Evolutionary conservation across 192 early-diverging fungal species (phyloP), one percentile per base, ranked within the genome.

Genomic region (Linnemannia zychae): DNA sequence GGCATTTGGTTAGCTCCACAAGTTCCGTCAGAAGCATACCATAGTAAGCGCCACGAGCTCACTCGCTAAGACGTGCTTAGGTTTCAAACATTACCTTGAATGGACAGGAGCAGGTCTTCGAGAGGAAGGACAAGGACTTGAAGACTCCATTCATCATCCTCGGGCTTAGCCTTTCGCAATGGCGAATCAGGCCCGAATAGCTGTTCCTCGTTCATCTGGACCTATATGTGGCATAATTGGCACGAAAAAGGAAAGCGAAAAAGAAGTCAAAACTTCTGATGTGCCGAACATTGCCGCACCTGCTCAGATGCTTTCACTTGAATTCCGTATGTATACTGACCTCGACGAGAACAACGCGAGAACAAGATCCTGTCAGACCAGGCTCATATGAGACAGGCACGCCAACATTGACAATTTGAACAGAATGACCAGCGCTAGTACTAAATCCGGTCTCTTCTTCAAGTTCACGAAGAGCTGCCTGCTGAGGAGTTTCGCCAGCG

Each of bases 101-200:
- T 38, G 16, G 67, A 60, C 17, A 80, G 50, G 17, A 81, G 67
- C 3, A 90, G 57, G 5, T 74, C 91, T 7, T 67, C 20, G 3
- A 90, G 33, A 0, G 89, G 82, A 28, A 90, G 57, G 13, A 79
- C 77, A n/a, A 87, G 72, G 5, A 88, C 84, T 46, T 90, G 86
- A 13, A 91, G 75, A 77, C 90, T 90, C 89, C 88, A 87, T 88
- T 93, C 91, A 34, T 93, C 79, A 60, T 90, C 88, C 52, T 93
- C 87, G 63, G 83, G 65, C 12, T 69, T 71, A 33, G 88, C 71
- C 72, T 72, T 80, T 38, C 71, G 84, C 4, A 69, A 13, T 5
- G 48, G 36, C 31, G 69, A 53, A 5, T 74, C 38, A 6, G 77
- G 66, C 3, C 76, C 76, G 36, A 77, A 72, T 2, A 79, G 66